A percentile compares a stretch with the other conserved stretches of the same genome.
Evolutionary conservation across 441 rosid species (phyloP).

Genomic region (Mallotus repandus): DNA sequence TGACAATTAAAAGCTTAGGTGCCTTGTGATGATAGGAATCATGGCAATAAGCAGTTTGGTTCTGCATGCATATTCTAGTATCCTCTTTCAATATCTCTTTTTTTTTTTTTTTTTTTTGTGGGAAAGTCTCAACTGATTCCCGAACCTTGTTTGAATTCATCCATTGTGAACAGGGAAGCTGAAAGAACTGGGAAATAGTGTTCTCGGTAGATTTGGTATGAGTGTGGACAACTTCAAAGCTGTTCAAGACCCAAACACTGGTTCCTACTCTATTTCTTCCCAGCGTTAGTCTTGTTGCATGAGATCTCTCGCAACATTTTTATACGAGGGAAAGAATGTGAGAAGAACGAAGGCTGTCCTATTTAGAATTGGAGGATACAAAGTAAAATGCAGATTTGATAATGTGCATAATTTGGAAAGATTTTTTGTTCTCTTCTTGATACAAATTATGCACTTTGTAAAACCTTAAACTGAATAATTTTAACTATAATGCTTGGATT

Average conservation of each 20-base stretch:
- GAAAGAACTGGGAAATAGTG: slow-evolving; percentile 85
- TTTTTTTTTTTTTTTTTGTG: background rate
- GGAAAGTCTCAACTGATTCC: background rate
- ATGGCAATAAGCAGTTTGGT: background rate
- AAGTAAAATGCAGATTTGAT: background rate
- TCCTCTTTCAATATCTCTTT: no score
- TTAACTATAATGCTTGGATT: background rate
- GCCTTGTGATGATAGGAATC: background rate
- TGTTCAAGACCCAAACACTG: slow-evolving; percentile 91
- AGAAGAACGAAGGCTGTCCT: slow-evolving; percentile 6
- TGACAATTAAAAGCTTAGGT: background rate
- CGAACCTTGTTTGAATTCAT: background rate
- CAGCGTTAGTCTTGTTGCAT: slow-evolving; percentile 38
- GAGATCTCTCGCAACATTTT: slow-evolving; percentile 10
- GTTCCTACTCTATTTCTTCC: slow-evolving; percentile 84
- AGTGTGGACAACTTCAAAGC: slow-evolving; percentile 92
- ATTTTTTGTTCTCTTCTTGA: background rate
- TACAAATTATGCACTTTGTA: background rate
- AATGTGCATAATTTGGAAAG: background rate
- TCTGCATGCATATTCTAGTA: background rate
- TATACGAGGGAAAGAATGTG: background rate
- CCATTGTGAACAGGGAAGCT: slow-evolving; percentile 59
- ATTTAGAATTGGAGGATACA: slow-evolving; percentile 1
- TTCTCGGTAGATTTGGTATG: slow-evolving; percentile 92
- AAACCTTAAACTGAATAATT: background rate